Evolutionary conservation across 805 yeast genomes (phyloP), one percentile per base, ranked within the genome.

Genomic region (Metschnikowia proteae): DNA sequence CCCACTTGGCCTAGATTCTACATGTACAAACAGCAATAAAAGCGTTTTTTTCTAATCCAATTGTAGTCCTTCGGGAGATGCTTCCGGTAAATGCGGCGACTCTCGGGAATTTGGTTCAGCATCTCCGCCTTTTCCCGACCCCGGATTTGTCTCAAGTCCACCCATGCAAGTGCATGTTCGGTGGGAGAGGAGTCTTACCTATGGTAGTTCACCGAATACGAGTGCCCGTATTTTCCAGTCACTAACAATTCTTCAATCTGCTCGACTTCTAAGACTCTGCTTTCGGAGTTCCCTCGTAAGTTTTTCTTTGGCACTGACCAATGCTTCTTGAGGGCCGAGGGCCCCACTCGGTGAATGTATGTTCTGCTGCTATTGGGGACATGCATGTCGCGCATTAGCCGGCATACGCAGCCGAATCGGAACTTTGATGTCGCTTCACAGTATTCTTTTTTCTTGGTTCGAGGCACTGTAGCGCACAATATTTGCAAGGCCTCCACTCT

Each of bases 371-470:
- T 40, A 25, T 30, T 30, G 6, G 23, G n/a, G n/a, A 23, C 22
- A 42, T 42, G 45, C 10, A 42, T 42, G 45, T 42, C 45, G 45
- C 45, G 32, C 45, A 42, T 26, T 17, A 10, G 22, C 13, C 10
- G 31, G 7, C 45, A 27, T 33, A n/a, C 17, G 45, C 6, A 17
- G 6, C 38, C 45, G 38, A 42, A 34, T 42, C 45, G 45, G 45
- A 42, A 6, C 17, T 28, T 39, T 39, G 26, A 26, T 39, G 34
- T 33, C 32, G 27, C 34, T 26, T 22, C 35, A 30, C 43, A 30
- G 23, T 6, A 8, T 7, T 17, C 11, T 6, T 33, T 33, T 42
- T 42, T 33, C 38, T 42, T 42, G 38, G 32, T 33, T 17, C 13
- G 38, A 38, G 10, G 38, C 36, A 27, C 13, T 8, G 10, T n/a